Conservation (phyloP, 306 rosid genomes). For the Gillenia trifoliata region DNA sequence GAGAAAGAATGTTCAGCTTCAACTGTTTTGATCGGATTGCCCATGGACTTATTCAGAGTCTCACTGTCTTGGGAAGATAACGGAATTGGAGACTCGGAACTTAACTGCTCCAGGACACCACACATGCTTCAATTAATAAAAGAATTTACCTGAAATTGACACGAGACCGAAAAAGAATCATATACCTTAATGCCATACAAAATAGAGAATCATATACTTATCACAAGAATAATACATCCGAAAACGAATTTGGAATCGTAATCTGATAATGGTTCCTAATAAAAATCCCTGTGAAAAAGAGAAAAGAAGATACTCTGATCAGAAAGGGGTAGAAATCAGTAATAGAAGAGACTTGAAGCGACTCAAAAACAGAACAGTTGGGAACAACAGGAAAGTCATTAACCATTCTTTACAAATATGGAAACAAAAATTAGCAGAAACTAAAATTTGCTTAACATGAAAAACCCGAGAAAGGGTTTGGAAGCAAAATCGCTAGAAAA, state of each 20-base stretch:
- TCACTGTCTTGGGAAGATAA: neutral
- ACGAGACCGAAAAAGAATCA: neutral
- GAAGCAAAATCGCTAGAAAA: neutral
- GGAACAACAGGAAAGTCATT: neutral
- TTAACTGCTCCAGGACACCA: neutral
- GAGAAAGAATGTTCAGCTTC: neutral
- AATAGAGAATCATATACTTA: neutral
- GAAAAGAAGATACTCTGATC: neutral
- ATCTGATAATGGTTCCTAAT: neutral
- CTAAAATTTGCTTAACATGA: neutral
- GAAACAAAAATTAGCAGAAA: neutral
- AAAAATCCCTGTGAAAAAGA: neutral
- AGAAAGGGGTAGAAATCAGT: neutral
- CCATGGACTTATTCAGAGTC: neutral
- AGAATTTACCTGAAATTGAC: neutral
- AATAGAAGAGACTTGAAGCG: neutral
- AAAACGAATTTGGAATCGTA: neutral
- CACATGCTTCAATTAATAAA: conserved; percentile 9
- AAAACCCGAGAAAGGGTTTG: neutral
- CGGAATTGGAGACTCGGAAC: neutral
- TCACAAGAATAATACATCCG: neutral
- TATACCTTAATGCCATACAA: neutral
- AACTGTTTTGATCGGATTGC: neutral
- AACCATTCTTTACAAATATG: neutral
- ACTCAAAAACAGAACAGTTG: neutral